Base-by-base conservation (phyloP, 148 eudicot species). In the Rhododendron griersonianum region DNA sequence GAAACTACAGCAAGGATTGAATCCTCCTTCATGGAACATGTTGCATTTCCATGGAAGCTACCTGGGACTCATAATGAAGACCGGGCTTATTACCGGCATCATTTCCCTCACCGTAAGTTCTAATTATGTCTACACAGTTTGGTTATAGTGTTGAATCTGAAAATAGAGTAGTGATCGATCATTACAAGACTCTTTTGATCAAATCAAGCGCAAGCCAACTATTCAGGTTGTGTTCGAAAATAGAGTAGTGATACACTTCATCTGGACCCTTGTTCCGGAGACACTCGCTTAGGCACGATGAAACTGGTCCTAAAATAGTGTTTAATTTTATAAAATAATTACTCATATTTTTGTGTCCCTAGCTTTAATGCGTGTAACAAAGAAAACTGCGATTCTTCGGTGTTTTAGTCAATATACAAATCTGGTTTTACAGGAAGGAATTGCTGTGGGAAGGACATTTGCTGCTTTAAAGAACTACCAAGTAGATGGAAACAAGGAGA, bases 401-500 rank as follows among this genome's bases (percentile, higher is more conserved):
- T 71, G 5, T 30, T 14, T 41, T 30, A 71, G 41, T 71, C 41
- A 33, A 3, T 25, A 33, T 14, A 33, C 41, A 33, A 30, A 5
- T 71, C 57, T 89, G 23, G 37, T 19, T 81, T 23, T 48, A 88
- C 88, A 93, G 94, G 96, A 94, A 91, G 94, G 94, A 41, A 87
- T 94, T 73, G 96, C 96, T 11, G 94, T 94, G 3, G 96, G 94
- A 74, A 94, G 96, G 79, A 94, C 94, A 30, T 94, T 94, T 89
- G 94, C 94, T 4, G 87, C 93, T 80, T 63, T 94, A n/a, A 88
- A 88, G 82, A 92, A 90, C 83, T 94, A 94, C 78, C 90, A 94
- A 67, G 92, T 94, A 3, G 96, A 94, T 89, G 96, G 96, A 65
- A 94, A 94, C 91, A 94, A 94, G 71, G 96, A 94, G 80, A 94